Conservation (phyloP, 1,139 yeast genomes). For the Nakaseomyces delphensis region DNA sequence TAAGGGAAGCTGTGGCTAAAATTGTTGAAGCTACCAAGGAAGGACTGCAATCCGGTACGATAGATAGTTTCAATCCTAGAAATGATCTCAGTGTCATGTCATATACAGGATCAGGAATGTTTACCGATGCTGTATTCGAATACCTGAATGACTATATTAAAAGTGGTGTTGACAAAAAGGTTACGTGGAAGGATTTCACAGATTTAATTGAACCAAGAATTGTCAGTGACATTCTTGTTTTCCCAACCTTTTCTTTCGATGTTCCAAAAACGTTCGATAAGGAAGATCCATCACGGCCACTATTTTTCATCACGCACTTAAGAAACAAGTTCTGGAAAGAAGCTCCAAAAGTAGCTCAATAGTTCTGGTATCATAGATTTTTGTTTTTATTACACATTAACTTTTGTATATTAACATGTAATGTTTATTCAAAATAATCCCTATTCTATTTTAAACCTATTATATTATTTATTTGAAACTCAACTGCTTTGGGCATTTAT, state of each 20-base stretch:
- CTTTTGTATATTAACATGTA: not conserved
- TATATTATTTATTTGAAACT: not conserved
- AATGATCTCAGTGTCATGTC: constrained; percentile 50
- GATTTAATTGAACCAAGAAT: constrained; percentile 54
- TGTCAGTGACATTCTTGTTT: constrained; percentile 70
- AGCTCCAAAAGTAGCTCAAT: constrained; percentile 22
- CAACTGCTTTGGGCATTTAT: too few relatives aligned
- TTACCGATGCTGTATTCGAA: constrained; percentile 62
- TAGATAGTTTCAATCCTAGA: constrained; percentile 34
- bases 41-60: not conserved
- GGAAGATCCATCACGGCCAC: constrained; percentile 21
- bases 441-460: not conserved
- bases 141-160: constrained; percentile 49
- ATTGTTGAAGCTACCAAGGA: constrained; percentile 29
- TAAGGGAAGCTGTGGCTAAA: constrained; percentile 57
- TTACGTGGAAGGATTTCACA: constrained; percentile 59
- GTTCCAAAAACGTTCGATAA: constrained; percentile 23
- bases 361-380: not conserved
- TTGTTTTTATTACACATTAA: too few relatives aligned
- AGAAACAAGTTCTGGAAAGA: constrained; percentile 29
- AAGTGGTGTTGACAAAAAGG: constrained; percentile 37
- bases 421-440: not conserved
- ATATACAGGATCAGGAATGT: constrained; percentile 80
- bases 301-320: constrained; percentile 26
- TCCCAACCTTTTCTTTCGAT: constrained; percentile 71